Base-by-base conservation (phyloP, 1,284 basidiomycete species). In the Cutaneotrichosporon sp. region DNA sequence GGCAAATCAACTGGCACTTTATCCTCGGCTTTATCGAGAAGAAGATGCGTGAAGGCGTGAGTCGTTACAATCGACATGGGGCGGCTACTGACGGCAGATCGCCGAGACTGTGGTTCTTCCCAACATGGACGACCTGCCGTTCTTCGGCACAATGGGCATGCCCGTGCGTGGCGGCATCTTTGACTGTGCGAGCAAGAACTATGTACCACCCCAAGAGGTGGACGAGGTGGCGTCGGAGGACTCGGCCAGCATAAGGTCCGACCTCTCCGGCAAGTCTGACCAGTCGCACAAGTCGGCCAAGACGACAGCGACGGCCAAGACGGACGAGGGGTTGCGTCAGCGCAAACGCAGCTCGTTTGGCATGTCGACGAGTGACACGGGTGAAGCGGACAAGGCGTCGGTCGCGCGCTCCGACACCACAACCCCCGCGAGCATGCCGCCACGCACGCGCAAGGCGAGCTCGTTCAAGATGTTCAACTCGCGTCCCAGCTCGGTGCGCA, bases 41-140 rank as follows among this genome's bases (percentile, higher is more conserved):
- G 41, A 84, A 85, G 66, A 77, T 97, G 52, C 85, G 87, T 69
- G 89, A 96, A 70, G 86, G 90, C 57, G 90, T 93, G 69, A 78
- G 89, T 82, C 26, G 26, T 7, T 30, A 30, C n/a, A n/a, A n/a
- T 30, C 26, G 26, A 10, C 5, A 30, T 10, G 26, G 20, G 37
- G 14, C 10, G 35, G 13, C 38, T 30, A 40, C 49, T 49, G 14
- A 51, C 33, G n/a, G 4, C 65, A 94, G 90, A 87, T 97, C 46
- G 81, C 83, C 63, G 94, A 98, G 66, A 93, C 90, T 0, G 81
- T 98, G 23, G 93, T 98, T 10, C 76, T 94, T 64, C 96, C 96
- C 8, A 90, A 97, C 75, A 94, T 97, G 90, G 94, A 98, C 73
- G 94, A 97, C 67, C 85, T 97, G 54, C 81, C 92, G 3, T 97